Base-by-base conservation (phyloP, 305 asterid species). In the Fraxinus paxiana region DNA sequence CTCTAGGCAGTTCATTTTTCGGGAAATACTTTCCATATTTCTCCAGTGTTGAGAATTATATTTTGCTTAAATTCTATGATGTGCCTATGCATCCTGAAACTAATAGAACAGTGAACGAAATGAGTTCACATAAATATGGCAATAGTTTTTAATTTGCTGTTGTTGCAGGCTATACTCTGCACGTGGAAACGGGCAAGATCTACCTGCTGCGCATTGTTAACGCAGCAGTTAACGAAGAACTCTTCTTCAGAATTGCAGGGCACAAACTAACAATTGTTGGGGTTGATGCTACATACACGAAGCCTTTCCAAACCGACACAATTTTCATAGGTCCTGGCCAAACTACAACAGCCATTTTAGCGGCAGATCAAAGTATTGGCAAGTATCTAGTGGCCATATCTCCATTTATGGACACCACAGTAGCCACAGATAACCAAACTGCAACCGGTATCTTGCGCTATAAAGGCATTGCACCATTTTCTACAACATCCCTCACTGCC, bases 241-340 rank as follows among this genome's bases (percentile, higher is more conserved):
- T 91, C 48, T 92, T 92, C 89, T 88, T 91, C 91, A 92, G 88
- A 81, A 90, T 88, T 51, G 90, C 94, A 0, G 90, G 86, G 28
- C 95, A 92, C 87, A 78, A 75, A 12, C 73, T 92, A 22, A 89
- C 90, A 6, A 26, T 91, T 2, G 94, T 92, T n/a, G 97, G 90
- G 80, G 93, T 91, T 9, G 97, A 92, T 56, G 92, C 95, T 20
- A 8, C 56, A 17, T 91, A 92, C 85, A 88, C 92, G 0, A 92
- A 90, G 28, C 90, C 97, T 75, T 90, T 90, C 85, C 61, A 81
- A 80, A 90, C 93, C 0, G 93, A 89, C 84, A 90, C 91, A 84
- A 77, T 89, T 63, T 92, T 89, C 91, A 85, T 89, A 28, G 93
- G 88, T 46, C 93, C 97, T 46, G 97, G 97, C 79, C 97, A 92